These are phyloP conservation scores for Trichoderma atrobrunneum DNA, from an alignment of 2,329 filamentous ascomycete genomes.

Conservation along the genomic window DNA sequence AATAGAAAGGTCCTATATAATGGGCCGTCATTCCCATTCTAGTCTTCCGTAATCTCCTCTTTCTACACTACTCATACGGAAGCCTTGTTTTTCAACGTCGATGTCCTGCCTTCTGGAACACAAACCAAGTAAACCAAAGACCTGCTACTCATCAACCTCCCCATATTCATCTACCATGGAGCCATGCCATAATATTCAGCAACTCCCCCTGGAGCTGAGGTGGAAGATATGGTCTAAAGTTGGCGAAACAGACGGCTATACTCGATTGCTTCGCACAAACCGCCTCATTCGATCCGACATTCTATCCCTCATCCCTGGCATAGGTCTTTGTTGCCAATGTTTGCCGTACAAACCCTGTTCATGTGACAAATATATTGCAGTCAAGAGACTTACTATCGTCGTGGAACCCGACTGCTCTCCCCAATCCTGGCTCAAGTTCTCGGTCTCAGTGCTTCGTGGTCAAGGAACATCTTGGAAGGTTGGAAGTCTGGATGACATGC, in stretches of 20 bases:
- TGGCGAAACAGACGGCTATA: not conserved
- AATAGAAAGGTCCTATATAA: no score
- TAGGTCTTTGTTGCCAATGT: not conserved
- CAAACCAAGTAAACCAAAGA: not conserved
- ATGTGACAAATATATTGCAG: not conserved
- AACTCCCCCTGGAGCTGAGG: not conserved
- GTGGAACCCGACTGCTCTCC: not conserved
- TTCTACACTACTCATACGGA: no score
- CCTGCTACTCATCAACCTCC: not conserved
- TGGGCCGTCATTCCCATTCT: no score
- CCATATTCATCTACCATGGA: not conserved
- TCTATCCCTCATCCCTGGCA: not conserved
- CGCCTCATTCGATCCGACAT: not conserved
- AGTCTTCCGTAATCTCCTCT: no score
- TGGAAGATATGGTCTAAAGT: not conserved
- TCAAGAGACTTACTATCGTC: not conserved
- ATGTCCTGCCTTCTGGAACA: no score
- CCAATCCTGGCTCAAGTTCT: not conserved
- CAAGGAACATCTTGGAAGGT: not conserved
- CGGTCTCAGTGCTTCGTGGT: not conserved
- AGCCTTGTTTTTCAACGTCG: no score
- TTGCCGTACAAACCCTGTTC: not conserved
- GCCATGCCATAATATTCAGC: not conserved
- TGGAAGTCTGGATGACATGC: not conserved
- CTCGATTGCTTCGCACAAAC: not conserved